phyloP scores from a whole-genome alignment of 257 asterid species.

The Solanum pinnatisectum region DNA sequence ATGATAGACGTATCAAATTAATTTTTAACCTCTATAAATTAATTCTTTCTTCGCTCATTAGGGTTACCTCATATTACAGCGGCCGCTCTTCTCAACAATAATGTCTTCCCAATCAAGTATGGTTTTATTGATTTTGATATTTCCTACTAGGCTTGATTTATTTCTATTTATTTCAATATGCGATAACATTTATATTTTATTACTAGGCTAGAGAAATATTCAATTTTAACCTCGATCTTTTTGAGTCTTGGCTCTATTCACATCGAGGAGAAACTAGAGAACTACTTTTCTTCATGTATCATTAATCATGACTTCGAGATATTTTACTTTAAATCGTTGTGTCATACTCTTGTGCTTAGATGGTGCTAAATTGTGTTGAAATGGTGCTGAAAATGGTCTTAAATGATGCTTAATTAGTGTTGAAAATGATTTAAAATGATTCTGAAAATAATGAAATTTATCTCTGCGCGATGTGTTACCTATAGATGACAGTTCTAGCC shows the following conservation, averaged over 20 bases:
- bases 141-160: background rate
- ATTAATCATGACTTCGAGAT: background rate
- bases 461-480: background rate
- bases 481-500: no score
- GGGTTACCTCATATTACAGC: background rate
- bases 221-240: background rate
- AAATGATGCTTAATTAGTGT: background rate
- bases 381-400: background rate
- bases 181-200: background rate
- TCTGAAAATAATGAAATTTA: background rate
- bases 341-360: background rate
- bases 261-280: background rate
- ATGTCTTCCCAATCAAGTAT: slow-evolving; percentile 1
- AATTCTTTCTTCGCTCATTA: background rate
- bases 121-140: background rate
- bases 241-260: background rate
- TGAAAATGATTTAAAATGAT: no score
- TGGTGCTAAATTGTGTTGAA: background rate
- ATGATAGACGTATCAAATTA: background rate
- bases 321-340: background rate
- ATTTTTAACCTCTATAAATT: background rate
- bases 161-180: background rate
- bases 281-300: background rate
- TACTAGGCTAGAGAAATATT: background rate
- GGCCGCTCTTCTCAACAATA: background rate